A percentile compares a stretch with the other conserved stretches of the same genome.
Conservation (phyloP, 2,329 filamentous ascomycete genomes). For the Didymella arachidicola region DNA sequence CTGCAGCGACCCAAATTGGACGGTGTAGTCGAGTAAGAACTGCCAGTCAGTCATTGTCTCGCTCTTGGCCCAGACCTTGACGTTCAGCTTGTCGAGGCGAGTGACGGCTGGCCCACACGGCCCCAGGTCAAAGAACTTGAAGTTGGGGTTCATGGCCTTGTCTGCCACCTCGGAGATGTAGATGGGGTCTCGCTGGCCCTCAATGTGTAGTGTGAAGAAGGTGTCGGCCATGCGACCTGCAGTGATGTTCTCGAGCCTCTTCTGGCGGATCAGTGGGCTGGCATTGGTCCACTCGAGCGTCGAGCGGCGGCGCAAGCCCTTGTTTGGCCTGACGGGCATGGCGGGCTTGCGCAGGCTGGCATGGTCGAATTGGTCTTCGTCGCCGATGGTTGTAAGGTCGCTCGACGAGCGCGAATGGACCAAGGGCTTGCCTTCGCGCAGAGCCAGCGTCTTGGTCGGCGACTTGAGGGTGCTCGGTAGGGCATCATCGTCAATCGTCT, state of each 20-base stretch:
- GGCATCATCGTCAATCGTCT: constrained; percentile 79
- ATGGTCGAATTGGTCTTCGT: constrained; percentile 5
- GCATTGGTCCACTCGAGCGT: constrained; percentile 70
- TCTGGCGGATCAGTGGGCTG: constrained; percentile 70
- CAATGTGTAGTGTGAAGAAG: constrained; percentile 85
- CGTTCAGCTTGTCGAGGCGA: constrained; percentile 68
- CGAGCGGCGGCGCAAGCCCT: constrained; percentile 61
- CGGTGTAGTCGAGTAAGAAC: constrained; percentile 74
- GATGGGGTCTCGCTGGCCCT: constrained; percentile 71
- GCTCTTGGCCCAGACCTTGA: constrained; percentile 77
- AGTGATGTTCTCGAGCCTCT: constrained; percentile 76
- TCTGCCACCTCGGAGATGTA: constrained; percentile 86
- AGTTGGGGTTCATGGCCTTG: constrained; percentile 89
- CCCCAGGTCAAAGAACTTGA: constrained; percentile 81
- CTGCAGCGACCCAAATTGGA: constrained; percentile 76
- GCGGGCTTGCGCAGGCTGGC: constrained; percentile 32
- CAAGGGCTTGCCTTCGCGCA: constrained; percentile 58
- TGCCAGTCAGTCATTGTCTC: constrained; percentile 63
- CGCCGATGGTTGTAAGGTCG: constrained; percentile 52
- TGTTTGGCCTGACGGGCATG: constrained; percentile 45
- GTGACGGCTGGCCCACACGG: constrained; percentile 69
- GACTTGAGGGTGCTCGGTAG: constrained; percentile 72
- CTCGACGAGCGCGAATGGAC: constrained; percentile 68
- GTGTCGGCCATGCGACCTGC: constrained; percentile 79
- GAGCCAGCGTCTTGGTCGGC: constrained; percentile 69